Base-by-base conservation (phyloP, 1,284 basidiomycete genomes). In the Fomitopsis schrenkii region DNA sequence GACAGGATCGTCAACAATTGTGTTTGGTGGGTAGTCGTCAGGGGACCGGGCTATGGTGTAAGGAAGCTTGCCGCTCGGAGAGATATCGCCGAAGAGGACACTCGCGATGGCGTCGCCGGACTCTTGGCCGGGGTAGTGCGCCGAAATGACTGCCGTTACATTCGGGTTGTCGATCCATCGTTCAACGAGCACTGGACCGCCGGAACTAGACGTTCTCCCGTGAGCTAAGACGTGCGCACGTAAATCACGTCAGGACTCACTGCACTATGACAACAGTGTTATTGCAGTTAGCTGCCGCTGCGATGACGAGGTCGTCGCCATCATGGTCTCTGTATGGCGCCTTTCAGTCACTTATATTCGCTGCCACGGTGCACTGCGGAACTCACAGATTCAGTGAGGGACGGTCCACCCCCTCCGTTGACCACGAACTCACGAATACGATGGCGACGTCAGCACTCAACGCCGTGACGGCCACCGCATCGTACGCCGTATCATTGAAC, bases 41-140 rank as follows among this genome's bases (percentile, higher is more conserved):
- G 75, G 63, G 26, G 78, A 72, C 75, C 87, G 88, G 46, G 88
- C 91, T 66, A 93, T 92, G 1, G 91, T 92, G 74, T 91, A 92
- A 0, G 91, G 90, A 38, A 94, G 74, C 45, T 86, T 80, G 12
- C 85, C 93, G 35, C 84, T 65, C 0, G 83, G 83, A 68, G 80
- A 83, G 62, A 78, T 77, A 12, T 67, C 71, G 17, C 77, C 80
- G 62, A 75, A 82, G 1, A 82, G 68, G 17, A 82, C 72, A 60
- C 83, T 80, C 12, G 79, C 77, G 44, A 86, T 73, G 7, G 78
- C 70, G 65, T 83, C 82, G 1, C 93, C 83, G 4, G 77, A 75
- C 68, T 85, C 83, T 67, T 83, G 80, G 33, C 83, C 83, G 9
- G 80, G 79, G 33, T 6, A 8, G 40, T 5, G 41, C 19, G 15